Percentiles rank a stretch among this genome's conserved stretches.
Conservation (phyloP, 2,329 filamentous ascomycete genomes). For the Aspergillus floridensis region DNA sequence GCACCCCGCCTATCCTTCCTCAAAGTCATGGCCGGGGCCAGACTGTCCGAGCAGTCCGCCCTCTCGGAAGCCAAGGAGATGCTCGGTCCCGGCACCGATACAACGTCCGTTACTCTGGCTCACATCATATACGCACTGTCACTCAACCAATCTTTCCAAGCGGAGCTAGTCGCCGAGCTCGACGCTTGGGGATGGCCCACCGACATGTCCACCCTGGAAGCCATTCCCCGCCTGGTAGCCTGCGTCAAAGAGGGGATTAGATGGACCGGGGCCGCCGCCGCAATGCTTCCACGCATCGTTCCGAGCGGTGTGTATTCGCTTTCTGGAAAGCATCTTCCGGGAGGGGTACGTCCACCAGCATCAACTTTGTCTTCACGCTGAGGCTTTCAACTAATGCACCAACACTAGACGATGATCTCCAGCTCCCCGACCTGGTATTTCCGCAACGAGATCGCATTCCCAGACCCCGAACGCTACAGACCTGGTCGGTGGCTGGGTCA, state of each 20-base stretch:
- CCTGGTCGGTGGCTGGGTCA: not conserved
- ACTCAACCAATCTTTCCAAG: not conserved
- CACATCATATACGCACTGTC: not conserved
- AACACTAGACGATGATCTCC: not conserved
- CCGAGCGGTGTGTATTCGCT: not conserved
- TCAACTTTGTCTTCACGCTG: too few species aligned
- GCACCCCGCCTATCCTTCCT: not conserved
- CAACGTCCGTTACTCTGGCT: not conserved
- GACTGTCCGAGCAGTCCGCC: not conserved
- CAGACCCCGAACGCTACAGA: not conserved
- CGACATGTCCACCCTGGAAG: not conserved
- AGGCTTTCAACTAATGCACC: too few species aligned
- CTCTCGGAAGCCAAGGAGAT: conserved; percentile 1
- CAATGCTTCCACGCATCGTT: not conserved
- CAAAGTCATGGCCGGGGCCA: not conserved
- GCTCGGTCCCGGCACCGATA: not conserved
- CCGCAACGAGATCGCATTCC: not conserved
- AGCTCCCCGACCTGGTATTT: not conserved
- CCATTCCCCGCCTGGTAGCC: not conserved
- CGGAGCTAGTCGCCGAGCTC: not conserved
- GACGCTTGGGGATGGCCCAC: not conserved
- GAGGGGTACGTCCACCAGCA: not conserved
- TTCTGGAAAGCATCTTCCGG: not conserved
- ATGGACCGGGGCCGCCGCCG: not conserved
- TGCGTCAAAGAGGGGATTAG: not conserved